Evolutionary conservation across 2,329 filamentous ascomycete genomes (phyloP).

Genomic region (Pseudogymnoascus sp.): DNA sequence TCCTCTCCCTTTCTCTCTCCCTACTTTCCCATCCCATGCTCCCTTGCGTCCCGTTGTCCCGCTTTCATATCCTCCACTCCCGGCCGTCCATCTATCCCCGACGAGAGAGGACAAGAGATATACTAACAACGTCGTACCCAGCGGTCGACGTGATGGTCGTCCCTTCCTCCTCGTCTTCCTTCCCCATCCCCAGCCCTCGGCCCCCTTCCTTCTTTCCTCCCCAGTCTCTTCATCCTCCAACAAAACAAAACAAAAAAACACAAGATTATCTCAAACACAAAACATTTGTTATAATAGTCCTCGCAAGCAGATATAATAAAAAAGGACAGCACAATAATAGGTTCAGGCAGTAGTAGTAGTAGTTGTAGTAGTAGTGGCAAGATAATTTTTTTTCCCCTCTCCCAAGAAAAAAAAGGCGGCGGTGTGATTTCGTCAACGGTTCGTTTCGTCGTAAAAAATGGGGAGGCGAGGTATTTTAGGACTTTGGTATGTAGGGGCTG

Average conservation of each 20-base stretch:
- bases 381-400: not conserved
- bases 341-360: not conserved
- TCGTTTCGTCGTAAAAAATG: not conserved
- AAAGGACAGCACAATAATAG: not conserved
- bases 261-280: constrained; percentile 15
- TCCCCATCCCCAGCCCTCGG: not conserved
- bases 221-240: not conserved
- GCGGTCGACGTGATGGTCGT: not conserved
- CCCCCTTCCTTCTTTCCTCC: not conserved
- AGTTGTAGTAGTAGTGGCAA: not conserved
- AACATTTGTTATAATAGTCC: not conserved
- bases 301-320: not conserved
- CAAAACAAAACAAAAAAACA: constrained; percentile 14
- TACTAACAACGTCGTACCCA: not conserved
- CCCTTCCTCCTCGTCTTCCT: not conserved
- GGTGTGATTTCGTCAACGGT: not conserved
- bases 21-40: not conserved
- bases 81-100: not conserved
- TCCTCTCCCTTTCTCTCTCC: not conserved
- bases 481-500: not conserved
- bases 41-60: not conserved
- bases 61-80: not conserved
- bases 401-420: not conserved
- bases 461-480: not conserved
- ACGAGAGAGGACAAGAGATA: not conserved